Evolutionary conservation across 768 basidiomycete genomes (phyloP).

Genomic region (Naganishia randhawae): DNA sequence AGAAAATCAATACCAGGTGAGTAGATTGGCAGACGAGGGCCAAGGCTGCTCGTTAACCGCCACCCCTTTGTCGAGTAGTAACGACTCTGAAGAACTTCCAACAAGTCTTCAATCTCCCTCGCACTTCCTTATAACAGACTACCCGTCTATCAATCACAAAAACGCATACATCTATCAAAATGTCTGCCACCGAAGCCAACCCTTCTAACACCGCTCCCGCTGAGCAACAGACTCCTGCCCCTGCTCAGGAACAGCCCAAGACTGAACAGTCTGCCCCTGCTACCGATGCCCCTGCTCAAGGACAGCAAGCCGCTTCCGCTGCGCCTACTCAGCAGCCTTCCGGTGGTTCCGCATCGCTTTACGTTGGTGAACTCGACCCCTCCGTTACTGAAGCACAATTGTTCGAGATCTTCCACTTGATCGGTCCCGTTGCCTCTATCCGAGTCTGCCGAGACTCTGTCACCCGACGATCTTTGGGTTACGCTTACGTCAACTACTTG

Average conservation of each 20-base stretch:
- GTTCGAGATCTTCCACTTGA: slow-evolving; percentile 99
- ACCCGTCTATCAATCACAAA: slow-evolving; percentile 14
- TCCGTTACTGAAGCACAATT: slow-evolving; percentile 99
- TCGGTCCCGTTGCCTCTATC: slow-evolving; percentile 97
- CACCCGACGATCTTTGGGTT: slow-evolving; percentile 97
- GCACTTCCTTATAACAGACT: slow-evolving; percentile 15
- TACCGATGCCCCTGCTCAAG: slow-evolving; percentile 33
- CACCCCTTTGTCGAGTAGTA: not conserved
- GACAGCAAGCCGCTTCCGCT: slow-evolving; percentile 35
- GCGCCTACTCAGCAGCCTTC: slow-evolving; percentile 26
- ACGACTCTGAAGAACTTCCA: slow-evolving; percentile 21
- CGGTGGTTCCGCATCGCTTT: slow-evolving; percentile 64
- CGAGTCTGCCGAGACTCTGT: slow-evolving; percentile 99
- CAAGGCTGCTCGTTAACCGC: not conserved
- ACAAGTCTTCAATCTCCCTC: slow-evolving; percentile 22
- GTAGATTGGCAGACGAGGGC: not conserved
- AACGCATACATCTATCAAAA: slow-evolving; percentile 12
- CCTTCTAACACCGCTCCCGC: slow-evolving; percentile 21
- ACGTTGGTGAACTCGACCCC: slow-evolving; percentile 97
- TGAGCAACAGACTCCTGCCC: slow-evolving; percentile 33
- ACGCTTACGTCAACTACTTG: slow-evolving; percentile 99
- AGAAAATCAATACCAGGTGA: slow-evolving; percentile 23
- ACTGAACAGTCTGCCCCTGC: slow-evolving; percentile 32
- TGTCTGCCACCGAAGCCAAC: slow-evolving; percentile 19
- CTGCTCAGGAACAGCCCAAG: slow-evolving; percentile 33